These are phyloP conservation scores for Pancytospora epiphaga DNA, from an alignment of 371 early-diverging fungal species.

Conservation along the genomic window DNA sequence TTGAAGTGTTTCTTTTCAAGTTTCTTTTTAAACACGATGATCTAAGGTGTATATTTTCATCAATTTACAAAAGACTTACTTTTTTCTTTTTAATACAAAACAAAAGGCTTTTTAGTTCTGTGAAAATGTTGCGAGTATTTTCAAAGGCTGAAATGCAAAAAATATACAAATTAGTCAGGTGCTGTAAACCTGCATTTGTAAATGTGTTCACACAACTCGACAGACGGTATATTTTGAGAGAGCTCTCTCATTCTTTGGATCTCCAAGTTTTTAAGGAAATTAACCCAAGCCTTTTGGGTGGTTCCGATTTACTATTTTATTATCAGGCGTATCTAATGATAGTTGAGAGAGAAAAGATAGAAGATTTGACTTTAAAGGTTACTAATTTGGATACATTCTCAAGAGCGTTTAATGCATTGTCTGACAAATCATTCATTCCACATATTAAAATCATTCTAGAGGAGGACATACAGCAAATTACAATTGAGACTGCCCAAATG, in stretches of 20 bases:
- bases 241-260: background rate
- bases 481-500: background rate
- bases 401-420: background rate
- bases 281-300: background rate
- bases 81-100: conserved; percentile 6
- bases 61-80: conserved; percentile 6
- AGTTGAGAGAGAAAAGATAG: background rate
- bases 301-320: background rate
- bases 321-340: background rate
- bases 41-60: background rate
- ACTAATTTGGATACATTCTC: background rate
- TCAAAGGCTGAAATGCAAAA: background rate
- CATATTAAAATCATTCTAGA: background rate
- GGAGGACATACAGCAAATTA: background rate
- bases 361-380: background rate
- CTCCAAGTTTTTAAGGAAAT: background rate
- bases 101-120: background rate
- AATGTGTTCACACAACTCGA: conserved; percentile 6
- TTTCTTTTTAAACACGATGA: background rate
- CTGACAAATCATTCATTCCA: background rate
- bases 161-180: background rate
- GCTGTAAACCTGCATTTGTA: background rate
- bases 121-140: conserved; percentile 8
- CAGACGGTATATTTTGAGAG: background rate
- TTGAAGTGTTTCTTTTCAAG: too few relatives aligned